Percentiles rank a stretch among this genome's conserved stretches.
phyloP scores from a whole-genome alignment of 331 rosid genomes.

The Rhamnella rubrinervis region DNA sequence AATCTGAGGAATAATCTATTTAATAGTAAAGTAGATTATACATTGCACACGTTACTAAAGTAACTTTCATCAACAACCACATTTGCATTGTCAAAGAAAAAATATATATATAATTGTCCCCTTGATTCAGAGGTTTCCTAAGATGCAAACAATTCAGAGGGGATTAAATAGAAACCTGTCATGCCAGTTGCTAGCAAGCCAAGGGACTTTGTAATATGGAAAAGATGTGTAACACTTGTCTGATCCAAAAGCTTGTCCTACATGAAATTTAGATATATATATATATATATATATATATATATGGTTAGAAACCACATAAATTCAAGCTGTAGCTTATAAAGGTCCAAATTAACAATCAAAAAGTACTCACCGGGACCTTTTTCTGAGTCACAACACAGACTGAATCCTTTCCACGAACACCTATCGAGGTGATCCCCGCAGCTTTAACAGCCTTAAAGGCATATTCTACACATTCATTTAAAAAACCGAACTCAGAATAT shows the following conservation, averaged over 20 bases:
- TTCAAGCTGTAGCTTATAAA: not conserved
- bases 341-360: not conserved
- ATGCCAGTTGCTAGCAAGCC: constrained; percentile 96
- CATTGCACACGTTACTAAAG: no score
- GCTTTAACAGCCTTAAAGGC: constrained; percentile 99
- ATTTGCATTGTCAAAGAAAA: no score
- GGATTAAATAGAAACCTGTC: constrained; percentile 59
- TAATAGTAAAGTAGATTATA: no score
- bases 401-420: constrained; percentile 91
- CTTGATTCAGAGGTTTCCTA: not conserved
- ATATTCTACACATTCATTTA: constrained; percentile 60
- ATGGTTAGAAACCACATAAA: constrained; percentile 12
- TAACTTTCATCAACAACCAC: no score
- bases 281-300: constrained; percentile 12
- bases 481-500: constrained; percentile 17
- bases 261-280: constrained; percentile 15
- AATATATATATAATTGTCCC: not conserved
- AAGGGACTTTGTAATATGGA: constrained; percentile 84
- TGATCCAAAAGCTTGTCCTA: constrained; percentile 99
- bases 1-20: no score
- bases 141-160: not conserved
- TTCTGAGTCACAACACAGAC: constrained; percentile 98
- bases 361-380: constrained; percentile 87
- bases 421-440: constrained; percentile 92
- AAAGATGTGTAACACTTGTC: constrained; percentile 89